Base-by-base conservation (phyloP, 768 basidiomycete species). In the Astraeus odoratus region DNA sequence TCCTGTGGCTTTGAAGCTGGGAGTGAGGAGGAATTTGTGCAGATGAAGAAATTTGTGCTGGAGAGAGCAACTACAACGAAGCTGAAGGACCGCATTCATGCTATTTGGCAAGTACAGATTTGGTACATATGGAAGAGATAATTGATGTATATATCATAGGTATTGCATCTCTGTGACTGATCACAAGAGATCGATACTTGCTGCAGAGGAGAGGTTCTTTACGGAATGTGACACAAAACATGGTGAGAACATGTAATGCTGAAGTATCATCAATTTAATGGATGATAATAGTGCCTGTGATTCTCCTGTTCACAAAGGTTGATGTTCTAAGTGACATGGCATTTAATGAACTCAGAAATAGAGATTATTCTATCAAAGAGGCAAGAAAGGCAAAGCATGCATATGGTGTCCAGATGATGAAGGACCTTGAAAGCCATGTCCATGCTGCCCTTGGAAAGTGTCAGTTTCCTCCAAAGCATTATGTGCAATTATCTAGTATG, bases 1-100 rank as follows among this genome's bases (percentile, higher is more conserved):
- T 72, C 70, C n/a, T 44, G 57, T 37, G 70, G 69, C 3, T 68
- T 72, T 39, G 67, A 71, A 51, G 48, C 65, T 22, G 70, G 70
- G 5, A 51, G 49, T 2, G 50, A 23, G 1, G 47, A 52, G 2
- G 64, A 71, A 48, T 43, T 69, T 3, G 42, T 56, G 2, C 54
- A 43, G 9, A 60, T 71, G 16, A 52, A 47, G 34, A 35, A 43
- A 2, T 72, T 73, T 50, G 58, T 73, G 13, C 18, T 43, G 18
- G 20, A 57, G 19, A 43, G 59, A 6, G 48, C 65, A 0, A 53
- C 51, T 4, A 35, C 42, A 5, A 46, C 20, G 2, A 36, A 48
- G 7, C 43, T 61, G 0, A 39, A 53, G 15, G 47, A 67, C 23
- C 61, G 61, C 27, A 30, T 73, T 9, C 69, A 71, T 57, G 67